phyloP scores from a whole-genome alignment of 108 stramenopile genomes.

The Stephanodiscus triporus region DNA sequence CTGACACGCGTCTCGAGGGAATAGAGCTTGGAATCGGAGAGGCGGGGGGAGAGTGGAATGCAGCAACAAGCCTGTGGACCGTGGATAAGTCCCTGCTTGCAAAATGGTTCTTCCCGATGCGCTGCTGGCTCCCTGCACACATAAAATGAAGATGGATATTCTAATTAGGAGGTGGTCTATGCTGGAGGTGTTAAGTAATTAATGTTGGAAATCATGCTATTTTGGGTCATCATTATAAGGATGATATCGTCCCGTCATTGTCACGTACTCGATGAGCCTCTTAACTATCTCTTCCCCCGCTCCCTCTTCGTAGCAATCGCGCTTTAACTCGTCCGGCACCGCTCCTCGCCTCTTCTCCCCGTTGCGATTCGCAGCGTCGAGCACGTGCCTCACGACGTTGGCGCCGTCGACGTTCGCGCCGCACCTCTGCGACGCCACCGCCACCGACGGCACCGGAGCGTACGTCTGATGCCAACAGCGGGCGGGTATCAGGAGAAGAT shows the following conservation, averaged over 20 bases:
- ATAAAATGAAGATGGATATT: too few relatives aligned
- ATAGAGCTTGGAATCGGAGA: too few relatives aligned
- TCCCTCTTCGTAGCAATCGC: constrained; percentile 21
- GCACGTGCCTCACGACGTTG: constrained; percentile 51
- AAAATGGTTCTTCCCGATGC: too few relatives aligned
- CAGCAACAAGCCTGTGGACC: too few relatives aligned
- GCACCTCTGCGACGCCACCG: constrained; percentile 66
- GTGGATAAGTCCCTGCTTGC: too few relatives aligned
- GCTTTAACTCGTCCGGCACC: constrained; percentile 24
- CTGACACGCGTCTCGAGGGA: too few relatives aligned
- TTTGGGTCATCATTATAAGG: too few relatives aligned
- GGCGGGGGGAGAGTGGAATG: too few relatives aligned
- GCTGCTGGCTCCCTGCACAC: too few relatives aligned
- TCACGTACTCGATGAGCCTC: neutral
- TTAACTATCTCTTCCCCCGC: constrained; percentile 16
- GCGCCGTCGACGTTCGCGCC: constrained; percentile 41
- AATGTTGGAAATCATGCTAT: too few relatives aligned
- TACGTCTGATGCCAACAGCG: constrained; percentile 76
- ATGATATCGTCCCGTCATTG: neutral
- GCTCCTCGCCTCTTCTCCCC: neutral
- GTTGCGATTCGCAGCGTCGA: constrained; percentile 13
- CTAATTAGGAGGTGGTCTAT: too few relatives aligned
- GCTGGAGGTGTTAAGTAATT: too few relatives aligned
- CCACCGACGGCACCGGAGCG: constrained; percentile 56
- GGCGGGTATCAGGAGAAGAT: constrained; percentile 64